Conservation (phyloP, 352 stramenopile species). For the Phytophthora fragariae region DNA sequence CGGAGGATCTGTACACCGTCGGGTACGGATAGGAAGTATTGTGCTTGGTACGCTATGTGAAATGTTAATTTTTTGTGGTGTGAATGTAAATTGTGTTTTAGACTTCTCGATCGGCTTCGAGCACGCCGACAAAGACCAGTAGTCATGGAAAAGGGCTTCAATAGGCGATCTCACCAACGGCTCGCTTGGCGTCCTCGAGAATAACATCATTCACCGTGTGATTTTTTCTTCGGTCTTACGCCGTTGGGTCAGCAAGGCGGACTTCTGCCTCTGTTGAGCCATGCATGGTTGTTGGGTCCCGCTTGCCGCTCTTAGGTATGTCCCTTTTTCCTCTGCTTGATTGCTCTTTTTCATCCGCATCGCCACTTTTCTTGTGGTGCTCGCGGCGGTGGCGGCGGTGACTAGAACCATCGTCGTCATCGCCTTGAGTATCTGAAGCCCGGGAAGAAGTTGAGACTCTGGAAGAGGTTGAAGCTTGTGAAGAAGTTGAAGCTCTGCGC, state of each 20-base stretch:
- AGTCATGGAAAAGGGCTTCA: slow-evolving; percentile 11
- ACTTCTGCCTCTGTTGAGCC: slow-evolving; percentile 20
- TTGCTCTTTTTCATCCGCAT: slow-evolving; percentile 19
- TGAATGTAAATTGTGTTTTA: neutral
- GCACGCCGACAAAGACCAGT: slow-evolving; percentile 4
- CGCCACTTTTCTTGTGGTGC: slow-evolving; percentile 24
- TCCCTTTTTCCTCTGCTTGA: slow-evolving; percentile 31
- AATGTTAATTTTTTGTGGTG: neutral
- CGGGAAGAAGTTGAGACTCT: slow-evolving; percentile 24
- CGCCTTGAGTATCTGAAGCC: slow-evolving; percentile 7
- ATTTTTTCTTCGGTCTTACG: neutral
- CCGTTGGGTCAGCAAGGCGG: slow-evolving; percentile 26
- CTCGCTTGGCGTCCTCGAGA: neutral
- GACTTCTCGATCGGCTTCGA: slow-evolving; percentile 5
- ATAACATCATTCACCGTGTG: neutral
- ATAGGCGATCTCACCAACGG: neutral
- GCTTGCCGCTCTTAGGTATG: slow-evolving; percentile 25
- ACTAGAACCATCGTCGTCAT: slow-evolving; percentile 6
- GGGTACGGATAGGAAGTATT: neutral
- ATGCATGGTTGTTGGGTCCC: neutral
- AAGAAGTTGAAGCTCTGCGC: slow-evolving; percentile 33
- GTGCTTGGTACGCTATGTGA: neutral
- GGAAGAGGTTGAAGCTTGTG: slow-evolving; percentile 14
- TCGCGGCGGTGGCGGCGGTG: slow-evolving; percentile 10
- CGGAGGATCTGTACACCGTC: slow-evolving; percentile 52